Evolutionary conservation across 139 green algal genomes (phyloP), one percentile per base, ranked within the genome.

Genomic region (Coelastrella sp.): DNA sequence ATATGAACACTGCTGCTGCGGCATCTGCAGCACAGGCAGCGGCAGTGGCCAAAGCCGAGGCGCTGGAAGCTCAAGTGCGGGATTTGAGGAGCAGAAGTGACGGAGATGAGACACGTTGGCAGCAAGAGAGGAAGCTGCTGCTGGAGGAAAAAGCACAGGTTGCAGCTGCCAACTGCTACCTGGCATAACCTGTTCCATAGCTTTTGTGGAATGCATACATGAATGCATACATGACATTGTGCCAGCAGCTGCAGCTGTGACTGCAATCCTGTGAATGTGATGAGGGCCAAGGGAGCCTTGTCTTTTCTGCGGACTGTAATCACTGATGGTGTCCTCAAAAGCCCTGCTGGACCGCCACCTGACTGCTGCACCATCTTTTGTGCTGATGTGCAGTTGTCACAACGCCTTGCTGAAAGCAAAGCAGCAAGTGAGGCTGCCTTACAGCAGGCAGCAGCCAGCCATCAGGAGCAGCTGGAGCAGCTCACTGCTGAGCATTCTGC

Each of bases 381-480:
- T n/a, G n/a, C n/a, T n/a, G n/a, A n/a, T n/a, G n/a, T 53, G 75
- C 75, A 82, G 75, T 30, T 82, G 53, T 17, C 35, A 3, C n/a
- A 34, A 53, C n/a, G 34, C 57, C 23, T 25, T 82, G 53, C 40
- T 35, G 13, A 35, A 51, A 25, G 75, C 75, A 38, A 53, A 82
- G 75, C 75, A 38, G 34, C 75, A 21, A 35, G 51, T 25, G 3
- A 11, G 6, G 2, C 34, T 30, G 25, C 27, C 8, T 5, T 69
- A 7, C 17, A 82, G 75, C 51, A 69, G 21, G 75, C 37, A n/a
- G 23, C n/a, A 7, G 23, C 6, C 15, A 43, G 43, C 50, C 51
- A 82, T 35, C 75, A 71, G 19, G 51, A 35, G 19, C 35, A 69
- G 6, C 35, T 82, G 38, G 51, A 71, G 35, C 50, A 37, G 7